Base-by-base conservation (phyloP, 441 rosid species). In the Adansonia madagascariensis region DNA sequence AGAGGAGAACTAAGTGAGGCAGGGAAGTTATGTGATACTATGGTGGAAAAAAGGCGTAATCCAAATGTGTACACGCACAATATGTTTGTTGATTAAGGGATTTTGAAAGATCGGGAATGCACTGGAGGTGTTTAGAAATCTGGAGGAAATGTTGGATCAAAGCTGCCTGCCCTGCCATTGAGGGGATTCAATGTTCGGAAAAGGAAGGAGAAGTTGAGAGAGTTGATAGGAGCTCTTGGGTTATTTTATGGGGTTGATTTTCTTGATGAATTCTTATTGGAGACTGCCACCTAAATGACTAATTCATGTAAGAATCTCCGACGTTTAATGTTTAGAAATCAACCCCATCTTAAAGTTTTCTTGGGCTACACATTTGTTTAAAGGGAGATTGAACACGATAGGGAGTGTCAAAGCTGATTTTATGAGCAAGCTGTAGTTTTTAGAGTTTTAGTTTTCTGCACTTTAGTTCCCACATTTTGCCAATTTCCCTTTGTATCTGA, bases 1-100 rank as follows among this genome's bases (percentile, higher is more conserved):
- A 81, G 78, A 49, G 93, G 92, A 0, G 92, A 89, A 81, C 71
- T 94, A 83, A 84, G 81, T 10, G 94, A 92, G 83, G 95, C 89
- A 0, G 97, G 93, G 73, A 85, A 82, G 70, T 72, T 94, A 77
- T 94, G 98, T 97, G 98, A 94, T 78, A 87, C 89, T 63, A 94
- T 94, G 98, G 86, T 89, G 71, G 98, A 94, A 83, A 94, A 89
- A 80, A 86, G 89, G 10, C 84, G 89, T 69, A 83, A 75, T 77
- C 97, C 95, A 1, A 94, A 88, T 81, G 97, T 91, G 59, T 91
- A 92, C 70, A 88, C 97, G 0, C 89, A 90, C 77, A 91, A 88
- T 67, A 83, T 90, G 81, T 31, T 31, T 31, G 39, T 81, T 94
- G 86, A 89, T 94, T 24, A 87, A 84, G 65, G 95, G 97, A 3